Percentiles rank a stretch among this genome's conserved stretches.
These are phyloP conservation scores for Nannochloropsis salina DNA, from an alignment of 108 stramenopile species.

Conservation along the genomic window DNA sequence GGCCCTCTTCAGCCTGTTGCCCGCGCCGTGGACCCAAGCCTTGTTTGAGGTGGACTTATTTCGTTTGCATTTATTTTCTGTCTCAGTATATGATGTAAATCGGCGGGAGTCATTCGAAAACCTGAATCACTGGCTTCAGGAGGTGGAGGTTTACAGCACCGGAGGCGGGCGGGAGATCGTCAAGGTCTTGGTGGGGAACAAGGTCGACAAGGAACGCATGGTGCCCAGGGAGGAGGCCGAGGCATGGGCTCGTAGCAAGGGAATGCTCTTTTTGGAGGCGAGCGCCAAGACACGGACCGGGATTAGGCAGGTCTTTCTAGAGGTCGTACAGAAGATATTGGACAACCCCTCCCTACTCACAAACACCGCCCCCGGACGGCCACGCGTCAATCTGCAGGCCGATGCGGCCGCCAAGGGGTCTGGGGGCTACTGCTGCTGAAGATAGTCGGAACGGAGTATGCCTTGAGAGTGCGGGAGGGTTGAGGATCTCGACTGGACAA, in stretches of 20 bases:
- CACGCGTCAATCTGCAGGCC: constrained; percentile 22
- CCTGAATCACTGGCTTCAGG: constrained; percentile 92
- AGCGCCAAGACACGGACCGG: constrained; percentile 84
- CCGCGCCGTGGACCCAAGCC: too few species aligned
- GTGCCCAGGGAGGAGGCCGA: constrained; percentile 77
- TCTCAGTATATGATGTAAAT: constrained; percentile 86
- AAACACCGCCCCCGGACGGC: constrained; percentile 64
- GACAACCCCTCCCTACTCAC: constrained; percentile 86
- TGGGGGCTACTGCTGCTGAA: neutral
- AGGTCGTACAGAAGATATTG: constrained; percentile 91
- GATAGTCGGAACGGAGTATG: too few species aligned
- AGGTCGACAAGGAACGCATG: constrained; percentile 61
- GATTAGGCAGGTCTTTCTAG: constrained; percentile 82
- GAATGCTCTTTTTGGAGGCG: constrained; percentile 93
- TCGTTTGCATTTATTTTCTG: neutral
- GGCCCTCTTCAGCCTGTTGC: too few species aligned
- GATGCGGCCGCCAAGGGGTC: neutral
- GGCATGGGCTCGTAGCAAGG: constrained; percentile 84
- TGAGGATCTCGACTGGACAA: too few species aligned
- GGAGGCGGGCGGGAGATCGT: constrained; percentile 88
- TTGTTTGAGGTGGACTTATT: neutral
- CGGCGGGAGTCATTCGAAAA: constrained; percentile 95
- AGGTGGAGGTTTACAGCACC: constrained; percentile 87
- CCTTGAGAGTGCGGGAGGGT: too few species aligned
- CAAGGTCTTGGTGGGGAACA: constrained; percentile 94